Conservation (phyloP, 768 basidiomycete species). For the Hericium coralloides region DNA sequence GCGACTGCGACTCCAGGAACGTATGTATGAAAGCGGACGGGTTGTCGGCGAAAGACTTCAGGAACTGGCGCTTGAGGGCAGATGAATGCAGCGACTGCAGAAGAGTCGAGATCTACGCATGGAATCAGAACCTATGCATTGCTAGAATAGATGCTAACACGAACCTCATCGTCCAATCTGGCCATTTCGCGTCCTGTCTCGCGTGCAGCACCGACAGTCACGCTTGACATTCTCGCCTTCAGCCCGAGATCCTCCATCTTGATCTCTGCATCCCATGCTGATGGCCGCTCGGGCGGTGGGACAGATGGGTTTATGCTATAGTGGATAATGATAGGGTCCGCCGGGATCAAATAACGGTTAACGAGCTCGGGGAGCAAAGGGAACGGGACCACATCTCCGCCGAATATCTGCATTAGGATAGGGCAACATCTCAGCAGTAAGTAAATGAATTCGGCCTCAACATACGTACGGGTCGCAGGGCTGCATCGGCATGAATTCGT, state of each 20-base stretch:
- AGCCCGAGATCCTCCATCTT: slow-evolving; percentile 74
- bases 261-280: slow-evolving; percentile 81
- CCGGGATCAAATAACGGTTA: slow-evolving; percentile 66
- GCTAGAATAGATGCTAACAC: neutral
- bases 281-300: slow-evolving; percentile 49
- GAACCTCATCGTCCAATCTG: slow-evolving; percentile 86
- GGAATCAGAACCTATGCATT: neutral
- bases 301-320: slow-evolving; percentile 61
- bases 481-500: slow-evolving; percentile 59
- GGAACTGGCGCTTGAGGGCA: slow-evolving; percentile 79
- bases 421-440: too few relatives aligned
- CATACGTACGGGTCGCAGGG: slow-evolving; percentile 46
- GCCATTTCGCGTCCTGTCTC: slow-evolving; percentile 59
- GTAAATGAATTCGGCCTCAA: too few relatives aligned
- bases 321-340: slow-evolving; percentile 75
- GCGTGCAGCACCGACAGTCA: slow-evolving; percentile 59
- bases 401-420: slow-evolving; percentile 48
- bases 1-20: slow-evolving; percentile 87
- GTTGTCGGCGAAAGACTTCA: slow-evolving; percentile 71
- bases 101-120: slow-evolving; percentile 61
- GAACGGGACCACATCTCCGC: slow-evolving; percentile 61
- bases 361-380: slow-evolving; percentile 78
- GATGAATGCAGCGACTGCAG: slow-evolving; percentile 84
- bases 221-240: slow-evolving; percentile 63
- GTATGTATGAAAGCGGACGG: slow-evolving; percentile 79